A percentile compares a stretch with the other conserved stretches of the same genome.
phyloP scores from a whole-genome alignment of 495 filamentous ascomycete genomes.

The Friedmanniomyces simplex region DNA sequence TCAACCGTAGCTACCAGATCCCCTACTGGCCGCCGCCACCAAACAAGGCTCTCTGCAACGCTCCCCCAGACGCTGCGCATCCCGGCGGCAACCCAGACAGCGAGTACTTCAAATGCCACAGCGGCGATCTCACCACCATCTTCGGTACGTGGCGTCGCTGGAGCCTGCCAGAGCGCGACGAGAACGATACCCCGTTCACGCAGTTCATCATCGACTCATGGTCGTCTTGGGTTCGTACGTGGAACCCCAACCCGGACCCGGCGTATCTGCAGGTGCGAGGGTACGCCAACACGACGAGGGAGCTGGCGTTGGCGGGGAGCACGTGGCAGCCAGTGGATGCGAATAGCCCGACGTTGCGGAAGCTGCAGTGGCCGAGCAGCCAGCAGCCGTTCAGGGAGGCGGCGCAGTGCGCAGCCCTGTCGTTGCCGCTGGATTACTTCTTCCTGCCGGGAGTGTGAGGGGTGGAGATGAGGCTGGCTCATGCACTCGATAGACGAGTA shows the following conservation, averaged over 20 bases:
- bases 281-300: slow-evolving; percentile 11
- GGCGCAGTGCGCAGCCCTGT: neutral
- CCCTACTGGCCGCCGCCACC: slow-evolving; percentile 3
- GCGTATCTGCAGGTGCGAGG: slow-evolving; percentile 19
- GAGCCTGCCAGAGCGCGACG: slow-evolving; percentile 19
- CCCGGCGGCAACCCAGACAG: slow-evolving; percentile 4
- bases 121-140: slow-evolving; percentile 19
- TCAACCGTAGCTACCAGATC: slow-evolving; percentile 22
- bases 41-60: slow-evolving; percentile 6
- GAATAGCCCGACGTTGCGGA: neutral
- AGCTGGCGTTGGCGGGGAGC: slow-evolving; percentile 12
- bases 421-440: neutral
- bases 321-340: neutral
- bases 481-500: neutral
- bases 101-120: slow-evolving; percentile 25
- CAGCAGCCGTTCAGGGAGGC: neutral
- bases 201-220: slow-evolving; percentile 24
- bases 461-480: neutral
- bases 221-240: slow-evolving; percentile 18
- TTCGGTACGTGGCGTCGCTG: slow-evolving; percentile 18
- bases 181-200: slow-evolving; percentile 19
- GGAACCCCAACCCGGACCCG: slow-evolving; percentile 14
- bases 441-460: neutral
- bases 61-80: neutral
- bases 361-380: neutral